Conservation (phyloP, 805 yeast species). For the Wickerhamiella dianesei region DNA sequence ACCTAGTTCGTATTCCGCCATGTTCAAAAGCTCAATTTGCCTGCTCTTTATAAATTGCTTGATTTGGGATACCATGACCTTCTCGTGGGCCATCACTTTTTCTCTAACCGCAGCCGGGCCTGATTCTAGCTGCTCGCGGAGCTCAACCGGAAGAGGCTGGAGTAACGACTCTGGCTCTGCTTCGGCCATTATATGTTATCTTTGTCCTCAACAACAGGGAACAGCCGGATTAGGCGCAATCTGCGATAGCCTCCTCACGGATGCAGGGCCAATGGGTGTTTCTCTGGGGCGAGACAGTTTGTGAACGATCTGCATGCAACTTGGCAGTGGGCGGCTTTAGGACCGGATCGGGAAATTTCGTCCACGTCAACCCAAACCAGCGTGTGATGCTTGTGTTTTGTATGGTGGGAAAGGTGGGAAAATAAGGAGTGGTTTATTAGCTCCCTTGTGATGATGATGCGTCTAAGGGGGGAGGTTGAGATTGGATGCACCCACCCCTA, state of each 20-base stretch:
- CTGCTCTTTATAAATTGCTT: constrained; percentile 8
- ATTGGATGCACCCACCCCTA: too few species aligned
- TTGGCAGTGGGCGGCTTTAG: neutral
- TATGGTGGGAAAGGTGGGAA: too few species aligned
- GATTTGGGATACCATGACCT: constrained; percentile 11
- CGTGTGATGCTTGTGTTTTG: too few species aligned
- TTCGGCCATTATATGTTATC: too few species aligned
- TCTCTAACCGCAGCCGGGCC: constrained; percentile 10
- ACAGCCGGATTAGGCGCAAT: neutral
- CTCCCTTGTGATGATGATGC: too few species aligned
- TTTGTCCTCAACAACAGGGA: constrained; percentile 1
- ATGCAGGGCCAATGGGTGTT: neutral
- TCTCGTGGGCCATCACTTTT: constrained; percentile 11
- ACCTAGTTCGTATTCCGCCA: constrained; percentile 6
- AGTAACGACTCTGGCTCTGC: constrained; percentile 7
- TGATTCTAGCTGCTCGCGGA: constrained; percentile 6
- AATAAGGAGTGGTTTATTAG: too few species aligned
- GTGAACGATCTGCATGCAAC: neutral
- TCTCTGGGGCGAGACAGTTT: neutral
- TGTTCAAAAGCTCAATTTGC: constrained; percentile 13
- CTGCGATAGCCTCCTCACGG: neutral
- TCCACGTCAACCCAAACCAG: too few species aligned
- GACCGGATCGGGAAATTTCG: too few species aligned
- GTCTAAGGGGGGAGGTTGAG: too few species aligned
- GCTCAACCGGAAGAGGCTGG: constrained; percentile 6